Evolutionary conservation across 495 filamentous ascomycete genomes (phyloP), one percentile per base, ranked within the genome.

Genomic region (Mytilinidion resinicola): DNA sequence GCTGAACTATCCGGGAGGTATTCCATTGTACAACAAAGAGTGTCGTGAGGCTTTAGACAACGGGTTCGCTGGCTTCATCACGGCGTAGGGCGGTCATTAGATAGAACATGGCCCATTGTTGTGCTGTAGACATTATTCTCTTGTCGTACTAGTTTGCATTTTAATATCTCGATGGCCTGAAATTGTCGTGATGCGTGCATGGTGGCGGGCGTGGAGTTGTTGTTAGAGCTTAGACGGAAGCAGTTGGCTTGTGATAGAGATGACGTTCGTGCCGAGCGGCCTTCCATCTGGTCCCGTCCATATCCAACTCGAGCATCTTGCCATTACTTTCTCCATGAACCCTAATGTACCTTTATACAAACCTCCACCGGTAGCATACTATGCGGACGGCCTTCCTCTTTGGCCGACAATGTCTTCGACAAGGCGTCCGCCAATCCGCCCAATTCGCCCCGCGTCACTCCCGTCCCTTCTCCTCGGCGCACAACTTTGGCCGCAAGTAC

Each of bases 351-450:
- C 3, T 14, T 3, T 36, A 53, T 21, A 53, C 25, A 37, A 10
- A 36, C 14, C 25, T 37, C n/a, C 20, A 15, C 33, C 14, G 14
- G 15, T 41, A 36, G 50, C 50, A 53, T 53, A 66, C 54, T 20
- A 84, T 85, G 82, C 80, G 77, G 79, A 72, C 74, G 74, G 77
- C 69, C 66, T 64, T 79, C 67, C 63, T 74, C 57, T 62, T 80
- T 59, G 73, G 80, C 76, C 80, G 80, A 67, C 75, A 77, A 66
- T 82, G 77, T 72, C 69, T 80, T 21, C 64, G 69, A 46, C 70
- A 72, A 51, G 61, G 57, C 6, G 34, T 58, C 58, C 55, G 67
- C 50, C 53, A 62, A 56, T 56, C 44, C 65, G 49, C 55, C 51
- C 47, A 55, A 52, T 62, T 41, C 54, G 70, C 73, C 64, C 70